A percentile compares a stretch with the other conserved stretches of the same genome.
Conservation (phyloP, 495 filamentous ascomycete species). For the Aspergillus haitiensis region DNA sequence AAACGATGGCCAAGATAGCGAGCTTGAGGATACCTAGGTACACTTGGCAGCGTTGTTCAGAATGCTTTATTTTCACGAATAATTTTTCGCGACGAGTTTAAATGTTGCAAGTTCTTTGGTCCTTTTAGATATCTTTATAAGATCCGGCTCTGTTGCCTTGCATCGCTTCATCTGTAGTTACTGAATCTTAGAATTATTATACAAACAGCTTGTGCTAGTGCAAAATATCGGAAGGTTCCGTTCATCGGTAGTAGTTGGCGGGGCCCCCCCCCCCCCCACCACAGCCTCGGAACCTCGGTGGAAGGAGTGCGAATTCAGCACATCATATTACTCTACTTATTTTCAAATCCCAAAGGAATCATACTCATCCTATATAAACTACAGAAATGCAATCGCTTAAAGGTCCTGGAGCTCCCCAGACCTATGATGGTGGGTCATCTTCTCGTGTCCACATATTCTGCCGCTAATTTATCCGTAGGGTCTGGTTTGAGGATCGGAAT, state of each 20-base stretch:
- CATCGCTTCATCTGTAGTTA: neutral
- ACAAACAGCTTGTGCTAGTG: neutral
- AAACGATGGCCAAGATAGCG: neutral
- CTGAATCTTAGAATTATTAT: neutral
- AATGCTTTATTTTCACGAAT: constrained; percentile 6
- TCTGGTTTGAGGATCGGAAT: constrained; percentile 86
- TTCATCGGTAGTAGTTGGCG: neutral
- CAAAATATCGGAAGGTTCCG: neutral
- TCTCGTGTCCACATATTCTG: constrained; percentile 1
- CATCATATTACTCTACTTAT: neutral
- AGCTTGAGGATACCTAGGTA: constrained; percentile 1
- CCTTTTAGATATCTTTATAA: constrained; percentile 3
- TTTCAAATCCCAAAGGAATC: neutral
- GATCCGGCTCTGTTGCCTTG: constrained; percentile 5
- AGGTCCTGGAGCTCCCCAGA: constrained; percentile 57
- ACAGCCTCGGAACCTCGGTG: neutral
- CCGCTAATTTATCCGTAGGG: constrained; percentile 47
- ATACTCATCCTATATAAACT: neutral
- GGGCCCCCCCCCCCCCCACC: neutral
- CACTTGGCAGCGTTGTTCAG: constrained; percentile 7
- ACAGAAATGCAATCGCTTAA: constrained; percentile 50
- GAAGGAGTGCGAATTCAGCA: neutral
- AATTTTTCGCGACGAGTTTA: neutral
- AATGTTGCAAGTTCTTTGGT: constrained; percentile 1
- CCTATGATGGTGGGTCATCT: constrained; percentile 47